Conservation (phyloP, 2,329 filamentous ascomycete genomes). For the Diplocarpon mali region DNA sequence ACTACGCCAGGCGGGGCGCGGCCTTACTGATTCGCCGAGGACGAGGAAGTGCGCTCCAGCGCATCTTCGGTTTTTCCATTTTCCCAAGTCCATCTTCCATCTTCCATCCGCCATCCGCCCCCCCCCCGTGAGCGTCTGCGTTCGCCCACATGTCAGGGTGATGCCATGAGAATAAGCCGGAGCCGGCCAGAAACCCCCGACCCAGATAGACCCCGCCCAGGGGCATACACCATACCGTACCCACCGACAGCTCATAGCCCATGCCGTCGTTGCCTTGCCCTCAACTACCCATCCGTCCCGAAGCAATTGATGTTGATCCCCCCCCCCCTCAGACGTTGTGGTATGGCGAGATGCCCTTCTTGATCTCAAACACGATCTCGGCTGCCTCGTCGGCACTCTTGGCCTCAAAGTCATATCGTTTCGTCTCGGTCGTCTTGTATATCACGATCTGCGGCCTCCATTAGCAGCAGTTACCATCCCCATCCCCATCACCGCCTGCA, state of each 20-base stretch:
- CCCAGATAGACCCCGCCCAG: too few species aligned
- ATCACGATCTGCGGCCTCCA: slow-evolving; percentile 45
- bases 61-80: too few species aligned
- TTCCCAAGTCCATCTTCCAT: too few species aligned
- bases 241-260: neutral
- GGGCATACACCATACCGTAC: too few species aligned
- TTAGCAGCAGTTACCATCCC: slow-evolving; percentile 54
- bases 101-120: too few species aligned
- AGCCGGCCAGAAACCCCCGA: too few species aligned
- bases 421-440: slow-evolving; percentile 64
- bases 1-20: too few species aligned
- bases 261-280: neutral
- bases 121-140: too few species aligned
- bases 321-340: slow-evolving; percentile 22
- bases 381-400: slow-evolving; percentile 57
- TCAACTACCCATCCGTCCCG: neutral
- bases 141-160: too few species aligned
- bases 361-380: slow-evolving; percentile 71
- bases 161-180: too few species aligned
- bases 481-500: neutral
- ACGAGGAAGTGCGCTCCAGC: too few species aligned
- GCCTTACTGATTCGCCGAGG: too few species aligned
- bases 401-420: slow-evolving; percentile 80
- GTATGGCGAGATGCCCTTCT: slow-evolving; percentile 62
- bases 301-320: neutral